Base-by-base conservation (phyloP, 106 monocot species). In the Hemerocallis citrina region DNA sequence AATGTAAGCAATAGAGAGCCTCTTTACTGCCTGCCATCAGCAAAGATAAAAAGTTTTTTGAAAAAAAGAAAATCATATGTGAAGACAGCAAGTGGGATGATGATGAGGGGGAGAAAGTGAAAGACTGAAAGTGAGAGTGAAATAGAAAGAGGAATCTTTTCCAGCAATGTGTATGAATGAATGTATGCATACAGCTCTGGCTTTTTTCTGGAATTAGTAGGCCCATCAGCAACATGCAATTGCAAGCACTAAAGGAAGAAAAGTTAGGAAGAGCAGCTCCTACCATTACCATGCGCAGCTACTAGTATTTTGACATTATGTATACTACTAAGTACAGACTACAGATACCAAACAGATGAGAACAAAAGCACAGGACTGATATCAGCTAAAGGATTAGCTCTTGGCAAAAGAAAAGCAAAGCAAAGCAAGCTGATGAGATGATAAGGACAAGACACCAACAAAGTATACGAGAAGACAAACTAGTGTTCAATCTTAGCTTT, bases 1-100 rank as follows among this genome's bases (percentile, higher is more conserved):
- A 50, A 50, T 50, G 50, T 50, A 50, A 50, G 50, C 50, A 50
- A 50, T 13, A 50, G 50, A 50, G 50, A 50, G 50, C 25, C 50
- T 50, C 50, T 50, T 50, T 50, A 50, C 50, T 50, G 50, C 50
- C 24, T 50, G 24, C 47, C 47, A 47, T 47, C 47, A 47, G 47
- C 47, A 4, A 47, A 15, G 19, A 47, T 47, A 47, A 47, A 44
- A 44, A 6, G 23, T 47, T 22, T 21, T 47, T 4, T 19, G 23
- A 22, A 22, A 47, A 19, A 13, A 45, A 45, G 45, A n/a, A n/a
- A n/a, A n/a, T n/a, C n/a, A n/a, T n/a, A n/a, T n/a, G n/a, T n/a
- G n/a, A n/a, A n/a, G n/a, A n/a, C n/a, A 45, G 45, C 12, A 27
- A 50, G 50, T 50, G 50, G 50, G 50, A 50, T 48, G 48, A 48